Evolutionary conservation across 2,329 filamentous ascomycete genomes (phyloP).

Genomic region (Cadophora malorum): DNA sequence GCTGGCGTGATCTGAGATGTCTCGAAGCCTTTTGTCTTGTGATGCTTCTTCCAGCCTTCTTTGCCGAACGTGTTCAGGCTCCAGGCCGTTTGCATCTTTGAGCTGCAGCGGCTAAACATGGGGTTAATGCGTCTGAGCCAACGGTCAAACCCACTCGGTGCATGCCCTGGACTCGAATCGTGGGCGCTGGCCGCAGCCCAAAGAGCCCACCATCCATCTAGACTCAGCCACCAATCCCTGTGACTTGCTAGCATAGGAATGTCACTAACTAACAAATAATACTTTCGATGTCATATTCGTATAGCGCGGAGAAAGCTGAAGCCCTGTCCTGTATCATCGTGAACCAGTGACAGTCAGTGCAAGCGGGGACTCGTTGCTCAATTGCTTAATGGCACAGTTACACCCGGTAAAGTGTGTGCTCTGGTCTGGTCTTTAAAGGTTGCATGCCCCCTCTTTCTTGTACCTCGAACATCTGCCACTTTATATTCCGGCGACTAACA

Average conservation of each 20-base stretch:
- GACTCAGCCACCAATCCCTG: conserved; percentile 9
- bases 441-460: conserved; percentile 1
- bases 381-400: conserved; percentile 5
- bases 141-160: conserved; percentile 9
- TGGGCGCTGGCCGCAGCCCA: conserved; percentile 1
- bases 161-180: not conserved
- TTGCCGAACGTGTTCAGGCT: conserved; percentile 11
- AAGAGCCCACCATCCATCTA: conserved; percentile 10
- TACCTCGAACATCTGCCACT: conserved; percentile 1
- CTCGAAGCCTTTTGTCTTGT: conserved; percentile 10
- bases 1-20: not conserved
- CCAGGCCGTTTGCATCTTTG: conserved; percentile 9
- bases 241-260: not conserved
- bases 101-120: conserved; percentile 20
- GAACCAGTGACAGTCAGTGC: conserved; percentile 11
- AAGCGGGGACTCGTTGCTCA: not conserved
- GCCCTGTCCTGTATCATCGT: conserved; percentile 19
- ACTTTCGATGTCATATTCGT: not conserved
- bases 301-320: not conserved
- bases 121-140: conserved; percentile 19
- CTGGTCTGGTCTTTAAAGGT: conserved; percentile 11
- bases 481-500: not conserved
- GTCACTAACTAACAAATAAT: not conserved
- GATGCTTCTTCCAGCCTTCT: not conserved
- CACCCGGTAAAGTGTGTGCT: conserved; percentile 11